Evolutionary conservation across 768 basidiomycete genomes (phyloP).

Genomic region (Hebeloma cylindrosporum): DNA sequence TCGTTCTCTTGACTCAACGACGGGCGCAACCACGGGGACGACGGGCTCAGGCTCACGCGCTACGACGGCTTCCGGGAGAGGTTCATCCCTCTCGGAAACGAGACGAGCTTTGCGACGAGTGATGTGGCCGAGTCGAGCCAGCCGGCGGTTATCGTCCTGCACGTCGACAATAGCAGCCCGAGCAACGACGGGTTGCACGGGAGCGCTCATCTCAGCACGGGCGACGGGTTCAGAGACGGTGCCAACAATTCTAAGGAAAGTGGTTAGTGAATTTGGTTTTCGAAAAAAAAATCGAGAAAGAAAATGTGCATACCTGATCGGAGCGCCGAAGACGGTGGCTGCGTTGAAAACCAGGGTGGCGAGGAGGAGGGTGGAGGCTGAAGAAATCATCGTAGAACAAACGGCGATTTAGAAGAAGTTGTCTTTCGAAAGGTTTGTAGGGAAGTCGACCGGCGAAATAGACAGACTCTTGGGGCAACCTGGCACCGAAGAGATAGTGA

Average conservation of each 20-base stretch:
- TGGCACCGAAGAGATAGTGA: constrained; percentile 42
- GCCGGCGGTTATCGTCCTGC: constrained; percentile 21
- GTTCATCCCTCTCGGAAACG: constrained; percentile 19
- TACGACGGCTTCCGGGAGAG: constrained; percentile 17
- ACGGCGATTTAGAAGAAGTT: constrained; percentile 23
- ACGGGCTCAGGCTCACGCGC: constrained; percentile 4
- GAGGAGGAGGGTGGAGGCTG: constrained; percentile 36
- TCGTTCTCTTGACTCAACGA: constrained; percentile 11
- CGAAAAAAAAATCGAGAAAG: neutral
- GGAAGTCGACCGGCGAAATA: constrained; percentile 43
- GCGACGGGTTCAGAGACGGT: constrained; percentile 25
- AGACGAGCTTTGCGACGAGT: constrained; percentile 31
- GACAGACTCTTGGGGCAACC: constrained; percentile 46
- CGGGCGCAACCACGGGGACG: neutral
- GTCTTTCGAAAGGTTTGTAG: constrained; percentile 33
- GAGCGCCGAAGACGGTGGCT: constrained; percentile 37
- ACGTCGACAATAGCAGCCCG: constrained; percentile 30
- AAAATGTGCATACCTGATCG: constrained; percentile 34
- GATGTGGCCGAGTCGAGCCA: constrained; percentile 17
- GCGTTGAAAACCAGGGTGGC: constrained; percentile 40
- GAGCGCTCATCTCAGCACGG: constrained; percentile 23
- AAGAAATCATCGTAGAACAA: constrained; percentile 41
- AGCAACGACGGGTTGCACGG: constrained; percentile 22
- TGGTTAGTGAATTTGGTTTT: neutral
- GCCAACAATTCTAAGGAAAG: constrained; percentile 27